A percentile compares a stretch with the other conserved stretches of the same genome.
These are phyloP conservation scores for Rubroshorea leprosula DNA, from an alignment of 345 rosid species.

Conservation along the genomic window DNA sequence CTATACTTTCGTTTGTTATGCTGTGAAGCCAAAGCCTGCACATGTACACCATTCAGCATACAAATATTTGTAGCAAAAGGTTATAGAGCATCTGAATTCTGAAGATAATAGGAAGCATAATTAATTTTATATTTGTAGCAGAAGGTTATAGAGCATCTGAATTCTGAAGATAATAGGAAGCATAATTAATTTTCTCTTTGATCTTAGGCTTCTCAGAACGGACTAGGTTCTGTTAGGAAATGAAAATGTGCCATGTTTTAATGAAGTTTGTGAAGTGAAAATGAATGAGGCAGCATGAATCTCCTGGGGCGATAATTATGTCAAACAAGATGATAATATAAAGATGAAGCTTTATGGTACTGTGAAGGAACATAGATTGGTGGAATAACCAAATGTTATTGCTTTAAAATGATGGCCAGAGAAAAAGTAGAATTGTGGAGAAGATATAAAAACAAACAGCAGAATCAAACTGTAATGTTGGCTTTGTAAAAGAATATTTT, in stretches of 20 bases:
- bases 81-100: too few relatives aligned
- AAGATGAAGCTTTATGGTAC: too few relatives aligned
- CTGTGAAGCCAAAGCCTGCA: neutral
- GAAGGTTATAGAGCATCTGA: too few relatives aligned
- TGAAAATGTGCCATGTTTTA: neutral
- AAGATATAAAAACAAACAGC: neutral
- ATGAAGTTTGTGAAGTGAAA: neutral
- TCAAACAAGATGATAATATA: neutral
- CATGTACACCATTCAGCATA: too few relatives aligned
- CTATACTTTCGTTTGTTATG: too few relatives aligned
- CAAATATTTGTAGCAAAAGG: neutral
- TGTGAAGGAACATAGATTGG: neutral
- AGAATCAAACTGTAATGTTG: too few relatives aligned
- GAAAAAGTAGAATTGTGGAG: too few relatives aligned
- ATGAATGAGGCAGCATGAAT: neutral
- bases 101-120: neutral
- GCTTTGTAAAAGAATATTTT: too few relatives aligned
- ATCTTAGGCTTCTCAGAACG: neutral
- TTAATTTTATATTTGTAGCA: neutral
- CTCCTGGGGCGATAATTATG: neutral
- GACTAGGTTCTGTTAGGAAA: neutral
- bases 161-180: too few relatives aligned
- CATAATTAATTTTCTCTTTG: neutral
- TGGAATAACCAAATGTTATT: neutral
- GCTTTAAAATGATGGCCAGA: neutral